Evolutionary conservation across 2,329 filamentous ascomycete species (phyloP).

Genomic region (Aspergillus hortae): DNA sequence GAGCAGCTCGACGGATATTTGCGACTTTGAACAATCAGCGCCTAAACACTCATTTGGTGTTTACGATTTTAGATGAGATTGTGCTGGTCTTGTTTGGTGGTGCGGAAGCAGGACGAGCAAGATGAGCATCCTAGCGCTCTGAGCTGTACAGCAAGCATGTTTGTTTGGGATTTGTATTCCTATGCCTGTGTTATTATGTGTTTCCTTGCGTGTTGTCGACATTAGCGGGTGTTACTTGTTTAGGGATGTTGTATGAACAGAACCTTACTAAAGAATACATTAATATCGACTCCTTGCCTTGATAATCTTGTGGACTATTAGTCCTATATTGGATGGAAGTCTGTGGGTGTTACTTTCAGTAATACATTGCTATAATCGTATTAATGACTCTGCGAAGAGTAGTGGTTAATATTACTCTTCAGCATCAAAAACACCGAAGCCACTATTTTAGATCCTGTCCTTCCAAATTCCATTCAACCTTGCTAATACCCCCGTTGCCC

Average conservation of each 20-base stretch:
- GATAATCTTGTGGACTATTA: too few relatives aligned
- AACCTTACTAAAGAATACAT: too few relatives aligned
- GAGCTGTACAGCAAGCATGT: background rate
- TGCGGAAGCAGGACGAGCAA: slow-evolving; percentile 12
- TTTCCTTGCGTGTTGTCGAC: too few relatives aligned
- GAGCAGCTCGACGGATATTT: slow-evolving; percentile 82
- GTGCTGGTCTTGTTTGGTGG: slow-evolving; percentile 60
- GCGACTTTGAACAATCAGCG: slow-evolving; percentile 87
- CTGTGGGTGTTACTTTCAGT: too few relatives aligned
- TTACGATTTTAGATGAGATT: slow-evolving; percentile 69
- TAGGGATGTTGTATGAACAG: too few relatives aligned
- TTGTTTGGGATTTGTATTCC: background rate
- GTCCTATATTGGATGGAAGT: too few relatives aligned
- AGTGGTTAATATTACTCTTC: too few relatives aligned
- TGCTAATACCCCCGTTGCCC: slow-evolving; percentile 37
- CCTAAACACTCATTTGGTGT: slow-evolving; percentile 72
- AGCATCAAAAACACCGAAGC: too few relatives aligned
- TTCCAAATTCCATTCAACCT: slow-evolving; percentile 35
- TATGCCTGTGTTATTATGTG: background rate
- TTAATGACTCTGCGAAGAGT: too few relatives aligned
- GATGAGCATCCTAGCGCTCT: background rate
- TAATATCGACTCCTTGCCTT: too few relatives aligned
- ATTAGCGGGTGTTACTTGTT: too few relatives aligned
- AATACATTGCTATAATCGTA: too few relatives aligned
- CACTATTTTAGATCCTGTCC: slow-evolving; percentile 26